Evolutionary conservation across 306 rosid species (phyloP).

Genomic region (Rosa lucieae): DNA sequence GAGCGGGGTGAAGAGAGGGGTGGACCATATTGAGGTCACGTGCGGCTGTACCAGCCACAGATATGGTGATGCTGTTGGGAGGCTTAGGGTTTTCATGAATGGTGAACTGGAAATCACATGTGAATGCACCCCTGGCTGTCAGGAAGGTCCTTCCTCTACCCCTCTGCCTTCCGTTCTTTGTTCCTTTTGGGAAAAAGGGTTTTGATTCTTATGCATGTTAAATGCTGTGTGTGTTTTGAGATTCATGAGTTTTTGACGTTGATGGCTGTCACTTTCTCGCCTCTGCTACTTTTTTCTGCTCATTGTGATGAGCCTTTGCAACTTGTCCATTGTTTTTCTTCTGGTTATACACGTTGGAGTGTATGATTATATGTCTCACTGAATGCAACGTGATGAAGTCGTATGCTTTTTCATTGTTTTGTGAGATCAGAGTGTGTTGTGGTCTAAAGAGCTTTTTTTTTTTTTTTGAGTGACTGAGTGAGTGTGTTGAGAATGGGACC

Average conservation of each 20-base stretch:
- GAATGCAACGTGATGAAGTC: constrained; percentile 34
- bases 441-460: constrained; percentile 6
- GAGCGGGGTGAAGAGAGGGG: constrained; percentile 71
- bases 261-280: constrained; percentile 36
- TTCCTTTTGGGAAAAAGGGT: constrained; percentile 28
- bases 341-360: constrained; percentile 36
- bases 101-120: constrained; percentile 87
- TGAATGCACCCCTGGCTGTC: constrained; percentile 98
- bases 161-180: constrained; percentile 7
- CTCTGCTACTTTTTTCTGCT: constrained; percentile 22
- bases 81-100: constrained; percentile 96
- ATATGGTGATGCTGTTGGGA: constrained; percentile 95
- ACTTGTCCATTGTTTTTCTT: constrained; percentile 16
- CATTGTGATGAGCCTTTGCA: neutral
- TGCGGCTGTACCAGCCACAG: constrained; percentile 97
- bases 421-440: constrained; percentile 29
- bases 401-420: constrained; percentile 16
- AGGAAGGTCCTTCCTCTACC: constrained; percentile 69
- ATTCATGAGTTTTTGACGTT: constrained; percentile 50
- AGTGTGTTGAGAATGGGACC: constrained; percentile 21
- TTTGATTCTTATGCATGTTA: constrained; percentile 41
- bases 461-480: neutral
- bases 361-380: constrained; percentile 75
- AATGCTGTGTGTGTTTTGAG: constrained; percentile 13
- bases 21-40: constrained; percentile 78